Conservation (phyloP, 2,329 filamentous ascomycete species). For the Fusarium sp. region DNA sequence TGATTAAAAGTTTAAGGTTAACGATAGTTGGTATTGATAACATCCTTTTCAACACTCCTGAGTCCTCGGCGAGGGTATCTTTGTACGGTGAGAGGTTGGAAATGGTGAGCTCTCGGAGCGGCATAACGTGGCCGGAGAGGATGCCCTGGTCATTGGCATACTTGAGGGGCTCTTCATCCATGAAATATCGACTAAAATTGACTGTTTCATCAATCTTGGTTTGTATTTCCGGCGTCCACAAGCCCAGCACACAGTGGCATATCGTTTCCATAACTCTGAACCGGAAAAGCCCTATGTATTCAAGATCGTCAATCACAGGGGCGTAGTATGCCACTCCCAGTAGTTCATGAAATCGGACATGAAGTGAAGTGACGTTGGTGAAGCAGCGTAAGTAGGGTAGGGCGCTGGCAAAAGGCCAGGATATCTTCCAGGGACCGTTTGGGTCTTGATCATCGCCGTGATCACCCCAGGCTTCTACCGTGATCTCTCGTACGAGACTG, state of each 20-base stretch:
- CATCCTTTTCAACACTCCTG: conserved; percentile 4
- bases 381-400: conserved; percentile 13
- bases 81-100: conserved; percentile 12
- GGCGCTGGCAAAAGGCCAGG: conserved; percentile 3
- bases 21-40: neutral
- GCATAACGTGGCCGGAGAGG: neutral
- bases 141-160: neutral
- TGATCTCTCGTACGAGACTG: conserved; percentile 15
- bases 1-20: conserved; percentile 11
- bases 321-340: neutral
- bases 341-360: conserved; percentile 7
- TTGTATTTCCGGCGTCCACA: conserved; percentile 13
- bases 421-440: neutral
- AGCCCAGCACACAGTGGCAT: conserved; percentile 9
- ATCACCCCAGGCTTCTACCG: conserved; percentile 20
- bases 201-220: neutral
- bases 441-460: neutral
- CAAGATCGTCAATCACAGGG: neutral
- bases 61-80: neutral
- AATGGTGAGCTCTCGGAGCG: conserved; percentile 14
- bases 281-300: conserved; percentile 1
- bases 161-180: neutral
- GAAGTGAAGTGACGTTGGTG: neutral
- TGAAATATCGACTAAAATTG: neutral
- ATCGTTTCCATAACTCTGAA: conserved; percentile 21